Evolutionary conservation across 2,329 filamentous ascomycete species (phyloP).

Genomic region (Apiospora phragmitis): DNA sequence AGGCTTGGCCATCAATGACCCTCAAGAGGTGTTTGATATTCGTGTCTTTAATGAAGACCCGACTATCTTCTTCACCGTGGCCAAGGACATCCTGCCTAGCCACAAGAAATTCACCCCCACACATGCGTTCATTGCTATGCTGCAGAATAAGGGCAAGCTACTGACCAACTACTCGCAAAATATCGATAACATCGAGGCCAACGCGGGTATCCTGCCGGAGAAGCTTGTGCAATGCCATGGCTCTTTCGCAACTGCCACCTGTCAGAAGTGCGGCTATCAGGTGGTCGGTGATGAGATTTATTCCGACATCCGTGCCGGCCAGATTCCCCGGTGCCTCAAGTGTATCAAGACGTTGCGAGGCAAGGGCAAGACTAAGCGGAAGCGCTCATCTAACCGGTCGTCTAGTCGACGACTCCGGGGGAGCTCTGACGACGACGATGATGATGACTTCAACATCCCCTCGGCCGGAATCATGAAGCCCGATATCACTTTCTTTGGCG

Average conservation of each 20-base stretch:
- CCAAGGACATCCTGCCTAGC: constrained; percentile 82
- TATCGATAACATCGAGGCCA: constrained; percentile 92
- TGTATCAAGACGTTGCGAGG: constrained; percentile 61
- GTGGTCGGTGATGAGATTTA: constrained; percentile 78
- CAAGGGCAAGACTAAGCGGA: constrained; percentile 54
- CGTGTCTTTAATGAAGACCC: constrained; percentile 83
- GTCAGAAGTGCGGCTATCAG: constrained; percentile 76
- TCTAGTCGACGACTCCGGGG: constrained; percentile 37
- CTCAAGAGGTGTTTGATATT: constrained; percentile 96
- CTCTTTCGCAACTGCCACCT: constrained; percentile 90
- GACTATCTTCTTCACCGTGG: constrained; percentile 85
- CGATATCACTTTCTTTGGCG: constrained; percentile 97
- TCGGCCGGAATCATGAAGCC: constrained; percentile 87
- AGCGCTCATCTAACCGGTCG: constrained; percentile 47
- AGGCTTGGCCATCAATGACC: constrained; percentile 69
- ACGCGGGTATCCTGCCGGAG: constrained; percentile 76
- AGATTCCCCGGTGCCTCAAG: constrained; percentile 73
- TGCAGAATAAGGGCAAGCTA: constrained; percentile 85
- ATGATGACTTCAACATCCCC: constrained; percentile 64
- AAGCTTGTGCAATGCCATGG: constrained; percentile 96
- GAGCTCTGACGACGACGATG: constrained; percentile 48
- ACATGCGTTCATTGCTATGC: constrained; percentile 86
- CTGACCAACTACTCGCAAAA: constrained; percentile 98
- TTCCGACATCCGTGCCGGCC: constrained; percentile 72
- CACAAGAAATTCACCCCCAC: constrained; percentile 84